Conservation (phyloP, 352 stramenopile species). For the Pythium oligandrum region DNA sequence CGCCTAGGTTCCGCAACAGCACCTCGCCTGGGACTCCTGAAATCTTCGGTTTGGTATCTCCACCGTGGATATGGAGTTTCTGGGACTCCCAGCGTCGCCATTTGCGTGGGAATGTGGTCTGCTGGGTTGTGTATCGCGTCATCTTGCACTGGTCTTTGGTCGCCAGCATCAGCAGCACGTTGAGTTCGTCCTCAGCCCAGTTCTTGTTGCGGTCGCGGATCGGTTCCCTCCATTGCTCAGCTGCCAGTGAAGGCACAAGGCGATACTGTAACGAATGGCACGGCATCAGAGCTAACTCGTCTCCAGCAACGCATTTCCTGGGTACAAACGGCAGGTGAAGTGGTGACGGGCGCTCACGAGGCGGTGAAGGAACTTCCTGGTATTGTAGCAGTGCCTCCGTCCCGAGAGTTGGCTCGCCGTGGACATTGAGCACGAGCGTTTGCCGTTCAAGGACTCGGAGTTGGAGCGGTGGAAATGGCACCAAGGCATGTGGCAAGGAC, state of each 20-base stretch:
- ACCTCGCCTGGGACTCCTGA: constrained; percentile 15
- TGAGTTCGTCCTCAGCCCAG: constrained; percentile 52
- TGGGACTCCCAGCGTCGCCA: constrained; percentile 36
- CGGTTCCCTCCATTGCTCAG: constrained; percentile 51
- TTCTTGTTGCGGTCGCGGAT: constrained; percentile 54
- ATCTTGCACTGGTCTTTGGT: constrained; percentile 18
- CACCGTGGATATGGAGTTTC: constrained; percentile 26
- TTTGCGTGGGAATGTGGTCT: constrained; percentile 30
- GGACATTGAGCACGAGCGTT: constrained; percentile 28
- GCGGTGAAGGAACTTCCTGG: constrained; percentile 22
- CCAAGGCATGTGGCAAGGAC: not conserved
- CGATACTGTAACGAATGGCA: constrained; percentile 55
- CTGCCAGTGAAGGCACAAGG: constrained; percentile 21
- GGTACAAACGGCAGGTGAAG: constrained; percentile 42
- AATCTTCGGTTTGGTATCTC: not conserved
- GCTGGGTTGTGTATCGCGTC: constrained; percentile 16
- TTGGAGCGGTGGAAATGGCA: constrained; percentile 27
- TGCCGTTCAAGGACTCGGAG: constrained; percentile 35
- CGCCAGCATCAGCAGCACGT: constrained; percentile 21
- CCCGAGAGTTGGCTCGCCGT: constrained; percentile 15
- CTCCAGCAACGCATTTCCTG: constrained; percentile 36
- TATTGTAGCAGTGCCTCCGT: constrained; percentile 54
- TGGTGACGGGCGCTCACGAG: constrained; percentile 18
- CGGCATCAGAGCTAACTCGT: constrained; percentile 73
- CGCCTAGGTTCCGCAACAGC: constrained; percentile 38